Evolutionary conservation across 768 basidiomycete genomes (phyloP), one percentile per base, ranked within the genome.

Genomic region (Russula ochroleuca): DNA sequence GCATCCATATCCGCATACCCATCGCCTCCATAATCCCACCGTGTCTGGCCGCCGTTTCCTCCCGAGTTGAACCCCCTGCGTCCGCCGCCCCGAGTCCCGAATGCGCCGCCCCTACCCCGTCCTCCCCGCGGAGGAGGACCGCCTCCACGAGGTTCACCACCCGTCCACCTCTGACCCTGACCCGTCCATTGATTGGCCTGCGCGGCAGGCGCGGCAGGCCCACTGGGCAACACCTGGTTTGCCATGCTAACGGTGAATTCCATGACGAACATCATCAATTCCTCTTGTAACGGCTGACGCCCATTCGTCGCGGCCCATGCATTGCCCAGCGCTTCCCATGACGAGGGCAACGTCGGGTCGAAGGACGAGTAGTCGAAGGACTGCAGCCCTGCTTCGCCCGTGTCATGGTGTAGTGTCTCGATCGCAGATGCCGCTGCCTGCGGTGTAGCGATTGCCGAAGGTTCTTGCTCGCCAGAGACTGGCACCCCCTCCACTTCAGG

Each of bases 301-400:
- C 89, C 87, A 73, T 88, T 75, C 57, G 88, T 86, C 61, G 79
- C 78, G 71, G 80, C 75, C 89, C 88, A 93, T 79, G 90, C 85
- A 72, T 83, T 84, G 72, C 87, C 88, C 63, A 94, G 82, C 61
- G 83, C 81, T 77, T 87, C 85, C 92, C 92, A 94, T 73, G 88
- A 86, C 57, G 82, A 74, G 59, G 92, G 82, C 49, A 81, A 79
- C 33, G 86, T 85, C 59, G 84, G 85, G 78, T 92, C 82, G 81
- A 94, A 94, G 52, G 81, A 79, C 66, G 81, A 71, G 69, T 84
- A 77, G 77, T 91, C 82, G 80, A 92, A 90, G 62, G 76, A 77
- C 64, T 88, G 84, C 73, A 92, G 76, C 70, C 86, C 59, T 21
- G 10, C 9, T n/a, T 37, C n/a, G 28, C 54, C 50, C 35, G 9